Evolutionary conservation across 2,329 filamentous ascomycete genomes (phyloP).

Genomic region (Clonostachys chloroleuca): DNA sequence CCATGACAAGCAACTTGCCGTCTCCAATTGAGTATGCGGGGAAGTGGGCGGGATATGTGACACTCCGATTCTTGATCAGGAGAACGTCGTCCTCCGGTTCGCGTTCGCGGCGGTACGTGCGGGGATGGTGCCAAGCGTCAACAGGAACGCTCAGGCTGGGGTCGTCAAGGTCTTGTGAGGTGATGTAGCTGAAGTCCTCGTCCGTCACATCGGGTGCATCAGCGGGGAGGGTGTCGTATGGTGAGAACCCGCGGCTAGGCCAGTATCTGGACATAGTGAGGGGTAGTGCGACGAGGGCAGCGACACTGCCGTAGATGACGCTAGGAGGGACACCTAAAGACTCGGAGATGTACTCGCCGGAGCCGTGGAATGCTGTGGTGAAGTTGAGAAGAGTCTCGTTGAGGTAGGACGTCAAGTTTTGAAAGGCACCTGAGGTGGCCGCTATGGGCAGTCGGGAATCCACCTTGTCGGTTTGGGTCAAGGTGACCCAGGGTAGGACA

Average conservation of each 20-base stretch:
- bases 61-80: slow-evolving; percentile 62
- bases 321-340: slow-evolving; percentile 44
- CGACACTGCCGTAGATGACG: slow-evolving; percentile 45
- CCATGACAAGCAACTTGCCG: slow-evolving; percentile 62
- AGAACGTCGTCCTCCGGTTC: slow-evolving; percentile 63
- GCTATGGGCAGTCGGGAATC: slow-evolving; percentile 50
- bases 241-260: slow-evolving; percentile 46
- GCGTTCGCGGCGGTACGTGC: slow-evolving; percentile 23
- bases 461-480: slow-evolving; percentile 46
- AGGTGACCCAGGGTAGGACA: slow-evolving; percentile 7
- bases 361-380: slow-evolving; percentile 38
- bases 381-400: slow-evolving; percentile 46
- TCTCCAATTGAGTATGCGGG: slow-evolving; percentile 72
- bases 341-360: slow-evolving; percentile 46
- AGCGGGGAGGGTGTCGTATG: slow-evolving; percentile 42
- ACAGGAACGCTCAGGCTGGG: slow-evolving; percentile 23
- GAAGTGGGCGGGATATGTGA: slow-evolving; percentile 67
- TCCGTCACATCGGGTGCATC: slow-evolving; percentile 63
- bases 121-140: slow-evolving; percentile 34
- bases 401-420: slow-evolving; percentile 55
- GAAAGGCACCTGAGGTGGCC: slow-evolving; percentile 61
- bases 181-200: slow-evolving; percentile 78
- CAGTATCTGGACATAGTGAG: slow-evolving; percentile 52
- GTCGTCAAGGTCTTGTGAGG: slow-evolving; percentile 64
- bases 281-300: slow-evolving; percentile 41